Conservation (phyloP, 2,329 filamentous ascomycete species). For the Fusarium secorum region DNA sequence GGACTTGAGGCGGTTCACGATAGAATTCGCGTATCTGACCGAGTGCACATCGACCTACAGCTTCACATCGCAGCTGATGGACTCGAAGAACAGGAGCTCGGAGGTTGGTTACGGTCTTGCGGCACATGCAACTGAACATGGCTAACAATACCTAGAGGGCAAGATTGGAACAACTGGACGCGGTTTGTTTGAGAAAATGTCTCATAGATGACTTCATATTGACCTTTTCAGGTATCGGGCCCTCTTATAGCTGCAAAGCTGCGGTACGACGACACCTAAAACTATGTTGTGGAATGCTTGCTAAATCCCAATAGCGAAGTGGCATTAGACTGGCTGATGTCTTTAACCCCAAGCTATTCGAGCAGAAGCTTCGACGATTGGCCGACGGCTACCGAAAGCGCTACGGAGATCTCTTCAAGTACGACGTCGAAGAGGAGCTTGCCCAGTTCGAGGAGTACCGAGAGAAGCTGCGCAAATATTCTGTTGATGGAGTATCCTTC, state of each 20-base stretch:
- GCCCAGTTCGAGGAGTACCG: neutral
- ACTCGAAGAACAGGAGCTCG: slow-evolving; percentile 12
- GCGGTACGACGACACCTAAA: neutral
- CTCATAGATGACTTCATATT: neutral
- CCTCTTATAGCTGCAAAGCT: neutral
- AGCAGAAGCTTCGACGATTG: neutral
- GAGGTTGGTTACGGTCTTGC: neutral
- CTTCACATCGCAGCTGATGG: slow-evolving; percentile 6
- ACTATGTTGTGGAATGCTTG: neutral
- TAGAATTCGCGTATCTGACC: slow-evolving; percentile 4
- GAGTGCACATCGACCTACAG: slow-evolving; percentile 1
- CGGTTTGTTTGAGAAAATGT: neutral
- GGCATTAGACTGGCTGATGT: neutral
- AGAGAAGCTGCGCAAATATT: neutral
- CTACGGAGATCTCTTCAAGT: neutral
- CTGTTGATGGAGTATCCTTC: neutral
- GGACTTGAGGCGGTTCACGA: slow-evolving; percentile 38
- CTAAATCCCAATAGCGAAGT: neutral
- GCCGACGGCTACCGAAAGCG: neutral
- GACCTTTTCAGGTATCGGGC: neutral
- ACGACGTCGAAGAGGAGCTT: neutral
- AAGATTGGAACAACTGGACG: neutral
- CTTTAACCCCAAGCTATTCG: neutral
- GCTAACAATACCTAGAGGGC: neutral
- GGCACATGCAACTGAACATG: neutral